A percentile compares a stretch with the other conserved stretches of the same genome.
phyloP scores from a whole-genome alignment of 768 basidiomycete species.

The Agaricus subrufescens region DNA sequence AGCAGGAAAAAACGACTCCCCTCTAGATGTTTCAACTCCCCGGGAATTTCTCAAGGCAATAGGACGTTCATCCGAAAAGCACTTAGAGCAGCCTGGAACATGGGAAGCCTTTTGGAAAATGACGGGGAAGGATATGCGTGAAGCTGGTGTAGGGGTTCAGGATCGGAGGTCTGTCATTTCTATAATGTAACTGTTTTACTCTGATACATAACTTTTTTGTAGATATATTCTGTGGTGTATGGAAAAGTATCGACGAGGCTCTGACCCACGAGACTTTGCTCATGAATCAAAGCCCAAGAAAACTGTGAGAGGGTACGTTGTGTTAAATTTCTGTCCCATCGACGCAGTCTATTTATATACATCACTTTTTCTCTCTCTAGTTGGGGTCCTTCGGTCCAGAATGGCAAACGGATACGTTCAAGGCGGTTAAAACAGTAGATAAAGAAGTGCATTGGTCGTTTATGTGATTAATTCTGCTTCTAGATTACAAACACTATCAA shows the following conservation, averaged over 20 bases:
- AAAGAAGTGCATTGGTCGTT: slow-evolving; percentile 11
- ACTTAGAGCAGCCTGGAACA: slow-evolving; percentile 47
- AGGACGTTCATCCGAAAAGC: slow-evolving; percentile 63
- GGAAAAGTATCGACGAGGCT: slow-evolving; percentile 67
- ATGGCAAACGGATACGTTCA: slow-evolving; percentile 72
- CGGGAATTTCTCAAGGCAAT: slow-evolving; percentile 69
- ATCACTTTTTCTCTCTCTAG: slow-evolving; percentile 26
- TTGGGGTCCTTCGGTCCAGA: slow-evolving; percentile 71
- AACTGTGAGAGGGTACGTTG: slow-evolving; percentile 70
- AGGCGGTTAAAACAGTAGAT: slow-evolving; percentile 37
- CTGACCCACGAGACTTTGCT: slow-evolving; percentile 54
- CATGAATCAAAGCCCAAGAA: slow-evolving; percentile 68
- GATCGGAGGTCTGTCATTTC: slow-evolving; percentile 59
- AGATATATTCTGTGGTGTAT: slow-evolving; percentile 86
- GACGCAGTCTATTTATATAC: background rate
- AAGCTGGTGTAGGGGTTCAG: slow-evolving; percentile 58
- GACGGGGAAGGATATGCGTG: slow-evolving; percentile 52
- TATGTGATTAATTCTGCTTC: background rate
- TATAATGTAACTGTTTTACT: background rate
- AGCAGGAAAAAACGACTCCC: background rate
- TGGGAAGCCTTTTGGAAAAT: slow-evolving; percentile 75
- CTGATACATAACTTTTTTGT: background rate
- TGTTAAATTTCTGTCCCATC: background rate
- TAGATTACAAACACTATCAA: background rate
- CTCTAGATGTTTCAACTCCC: slow-evolving; percentile 52